Conservation (phyloP, 345 rosid genomes). For the Adansonia digitata region DNA sequence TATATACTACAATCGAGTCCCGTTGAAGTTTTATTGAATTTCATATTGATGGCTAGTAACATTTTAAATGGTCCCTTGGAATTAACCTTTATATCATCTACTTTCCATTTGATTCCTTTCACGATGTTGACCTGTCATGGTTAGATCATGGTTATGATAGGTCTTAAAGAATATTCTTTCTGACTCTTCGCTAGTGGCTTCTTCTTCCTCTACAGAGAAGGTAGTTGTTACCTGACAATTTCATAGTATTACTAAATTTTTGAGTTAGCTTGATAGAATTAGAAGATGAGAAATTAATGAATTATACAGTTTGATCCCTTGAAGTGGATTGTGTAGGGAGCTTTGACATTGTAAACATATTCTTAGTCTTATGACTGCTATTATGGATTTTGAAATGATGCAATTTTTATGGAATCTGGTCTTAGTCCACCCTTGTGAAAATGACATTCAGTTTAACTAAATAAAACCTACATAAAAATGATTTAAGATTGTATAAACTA, state of each 20-base stretch:
- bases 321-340: not conserved
- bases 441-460: not conserved
- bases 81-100: slow-evolving; percentile 7
- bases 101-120: slow-evolving; percentile 18
- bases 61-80: slow-evolving; percentile 8
- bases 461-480: not conserved
- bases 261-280: not conserved
- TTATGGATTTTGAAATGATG: not conserved
- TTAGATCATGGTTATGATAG: not conserved
- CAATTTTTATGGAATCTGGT: not conserved
- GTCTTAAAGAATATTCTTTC: not conserved
- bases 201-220: not conserved
- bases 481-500: not conserved
- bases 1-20: not conserved
- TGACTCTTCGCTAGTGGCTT: not conserved
- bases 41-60: not conserved
- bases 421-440: not conserved
- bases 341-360: not conserved
- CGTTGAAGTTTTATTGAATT: not conserved
- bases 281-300: not conserved
- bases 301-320: not conserved
- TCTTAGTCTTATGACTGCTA: not conserved
- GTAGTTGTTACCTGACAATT: not conserved
- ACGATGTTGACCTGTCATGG: not conserved
- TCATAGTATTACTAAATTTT: not conserved